phyloP scores from a whole-genome alignment of 768 basidiomycete genomes.

The Rhodotorula graminis region DNA sequence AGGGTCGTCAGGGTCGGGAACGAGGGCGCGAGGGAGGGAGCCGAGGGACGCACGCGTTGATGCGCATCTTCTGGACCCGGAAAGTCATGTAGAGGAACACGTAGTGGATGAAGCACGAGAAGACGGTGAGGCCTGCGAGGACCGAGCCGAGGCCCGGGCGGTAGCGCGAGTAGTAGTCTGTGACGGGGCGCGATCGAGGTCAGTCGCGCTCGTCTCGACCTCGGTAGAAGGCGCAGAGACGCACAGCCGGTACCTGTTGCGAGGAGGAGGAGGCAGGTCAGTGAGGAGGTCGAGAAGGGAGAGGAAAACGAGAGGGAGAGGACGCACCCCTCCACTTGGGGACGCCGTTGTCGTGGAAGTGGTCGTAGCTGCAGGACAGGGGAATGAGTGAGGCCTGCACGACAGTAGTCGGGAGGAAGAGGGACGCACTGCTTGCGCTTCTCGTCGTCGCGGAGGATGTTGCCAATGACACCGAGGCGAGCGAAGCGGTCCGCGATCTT shows the following conservation, averaged over 20 bases:
- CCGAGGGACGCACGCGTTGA: slow-evolving; percentile 56
- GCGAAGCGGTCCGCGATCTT: slow-evolving; percentile 77
- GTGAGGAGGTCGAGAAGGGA: not conserved
- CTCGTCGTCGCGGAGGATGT: slow-evolving; percentile 71
- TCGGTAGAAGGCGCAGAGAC: not conserved
- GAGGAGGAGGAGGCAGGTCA: not conserved
- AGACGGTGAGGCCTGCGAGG: slow-evolving; percentile 64
- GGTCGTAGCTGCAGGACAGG: slow-evolving; percentile 59
- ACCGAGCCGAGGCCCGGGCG: slow-evolving; percentile 86
- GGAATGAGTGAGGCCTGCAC: not conserved
- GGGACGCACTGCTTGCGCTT: slow-evolving; percentile 25
- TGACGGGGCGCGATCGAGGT: slow-evolving; percentile 51
- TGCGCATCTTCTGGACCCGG: slow-evolving; percentile 63
- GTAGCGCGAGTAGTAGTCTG: slow-evolving; percentile 94
- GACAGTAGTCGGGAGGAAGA: not conserved
- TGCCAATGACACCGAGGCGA: slow-evolving; percentile 76
- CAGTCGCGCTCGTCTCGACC: not conserved
- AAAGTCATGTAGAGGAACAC: slow-evolving; percentile 73
- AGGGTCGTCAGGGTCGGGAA: slow-evolving; percentile 12
- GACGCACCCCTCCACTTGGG: slow-evolving; percentile 76
- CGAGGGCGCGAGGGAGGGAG: not conserved
- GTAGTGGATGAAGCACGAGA: slow-evolving; percentile 78
- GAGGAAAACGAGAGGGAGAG: not conserved
- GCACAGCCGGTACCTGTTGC: slow-evolving; percentile 41
- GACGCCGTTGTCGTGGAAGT: slow-evolving; percentile 94